These are phyloP conservation scores for Saccharomycopsis sp. DNA, from an alignment of 805 yeast species.

Conservation along the genomic window DNA sequence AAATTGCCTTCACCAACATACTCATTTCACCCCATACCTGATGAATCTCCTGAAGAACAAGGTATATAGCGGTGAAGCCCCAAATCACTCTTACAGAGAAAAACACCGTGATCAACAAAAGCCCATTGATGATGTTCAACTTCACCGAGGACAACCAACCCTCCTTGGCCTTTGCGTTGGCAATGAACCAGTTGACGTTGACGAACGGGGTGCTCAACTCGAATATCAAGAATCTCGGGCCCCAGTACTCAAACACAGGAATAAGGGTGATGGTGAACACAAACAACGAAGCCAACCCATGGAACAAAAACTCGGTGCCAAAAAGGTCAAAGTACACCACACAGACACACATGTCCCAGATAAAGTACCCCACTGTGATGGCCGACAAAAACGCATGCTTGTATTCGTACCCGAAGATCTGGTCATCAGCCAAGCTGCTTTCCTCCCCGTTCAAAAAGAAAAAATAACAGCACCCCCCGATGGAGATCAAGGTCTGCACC, in stretches of 20 bases:
- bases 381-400: slow-evolving; percentile 68
- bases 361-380: slow-evolving; percentile 72
- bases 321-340: slow-evolving; percentile 51
- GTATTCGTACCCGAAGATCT: slow-evolving; percentile 63
- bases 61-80: slow-evolving; percentile 70
- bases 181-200: slow-evolving; percentile 85
- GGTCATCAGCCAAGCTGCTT: slow-evolving; percentile 30
- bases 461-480: slow-evolving; percentile 35
- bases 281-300: slow-evolving; percentile 72
- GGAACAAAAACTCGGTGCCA: slow-evolving; percentile 75
- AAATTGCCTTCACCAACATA: slow-evolving; percentile 35
- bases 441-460: background rate
- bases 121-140: slow-evolving; percentile 58
- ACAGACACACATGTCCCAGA: slow-evolving; percentile 84
- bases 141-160: slow-evolving; percentile 46
- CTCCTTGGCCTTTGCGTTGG: slow-evolving; percentile 64
- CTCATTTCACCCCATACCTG: slow-evolving; percentile 33
- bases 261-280: slow-evolving; percentile 56
- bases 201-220: slow-evolving; percentile 94
- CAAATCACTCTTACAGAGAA: slow-evolving; percentile 73
- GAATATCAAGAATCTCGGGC: slow-evolving; percentile 73
- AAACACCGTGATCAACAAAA: slow-evolving; percentile 57
- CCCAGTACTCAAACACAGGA: slow-evolving; percentile 75
- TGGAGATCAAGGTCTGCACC: slow-evolving; percentile 68
- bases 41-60: slow-evolving; percentile 41